A percentile compares a stretch with the other conserved stretches of the same genome.
Evolutionary conservation across 169 alveolate species (phyloP).

Genomic region (Amoebophrya sp.): DNA sequence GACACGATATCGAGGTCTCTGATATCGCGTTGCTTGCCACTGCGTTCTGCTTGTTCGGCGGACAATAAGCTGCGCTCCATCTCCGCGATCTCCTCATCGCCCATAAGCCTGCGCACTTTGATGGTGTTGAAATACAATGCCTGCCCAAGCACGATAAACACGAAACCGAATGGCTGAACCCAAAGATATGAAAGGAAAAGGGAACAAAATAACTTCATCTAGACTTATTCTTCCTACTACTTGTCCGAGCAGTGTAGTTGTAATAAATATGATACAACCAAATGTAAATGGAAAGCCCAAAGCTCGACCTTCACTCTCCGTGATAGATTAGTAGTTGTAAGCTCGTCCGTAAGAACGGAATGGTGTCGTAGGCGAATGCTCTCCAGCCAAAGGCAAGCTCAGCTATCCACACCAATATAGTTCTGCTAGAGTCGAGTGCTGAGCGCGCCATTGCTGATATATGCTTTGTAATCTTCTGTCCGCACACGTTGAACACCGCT

Average conservation of each 20-base stretch:
- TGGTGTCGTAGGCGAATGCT: not conserved
- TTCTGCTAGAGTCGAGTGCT: not conserved
- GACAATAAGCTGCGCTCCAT: not conserved
- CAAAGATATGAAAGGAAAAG: not conserved
- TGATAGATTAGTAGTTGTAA: no score
- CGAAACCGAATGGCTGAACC: slow-evolving; percentile 14
- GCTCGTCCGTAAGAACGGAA: not conserved
- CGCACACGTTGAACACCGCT: slow-evolving; percentile 19
- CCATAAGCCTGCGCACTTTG: not conserved
- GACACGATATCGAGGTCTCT: no score
- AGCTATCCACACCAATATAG: not conserved
- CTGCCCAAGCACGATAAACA: not conserved
- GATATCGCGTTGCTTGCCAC: no score
- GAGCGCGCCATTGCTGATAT: slow-evolving; percentile 15
- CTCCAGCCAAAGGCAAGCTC: not conserved
- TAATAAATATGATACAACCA: no score
- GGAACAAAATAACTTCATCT: no score
- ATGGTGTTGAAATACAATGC: not conserved
- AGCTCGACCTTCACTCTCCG: no score
- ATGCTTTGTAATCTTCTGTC: not conserved
- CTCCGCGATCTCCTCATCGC: not conserved
- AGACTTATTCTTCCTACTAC: no score
- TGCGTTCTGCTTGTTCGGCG: no score
- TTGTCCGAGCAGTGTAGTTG: no score
- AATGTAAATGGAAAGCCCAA: no score